These are phyloP conservation scores for Thamnidium elegans DNA, from an alignment of 192 early-diverging fungal genomes.

Conservation along the genomic window DNA sequence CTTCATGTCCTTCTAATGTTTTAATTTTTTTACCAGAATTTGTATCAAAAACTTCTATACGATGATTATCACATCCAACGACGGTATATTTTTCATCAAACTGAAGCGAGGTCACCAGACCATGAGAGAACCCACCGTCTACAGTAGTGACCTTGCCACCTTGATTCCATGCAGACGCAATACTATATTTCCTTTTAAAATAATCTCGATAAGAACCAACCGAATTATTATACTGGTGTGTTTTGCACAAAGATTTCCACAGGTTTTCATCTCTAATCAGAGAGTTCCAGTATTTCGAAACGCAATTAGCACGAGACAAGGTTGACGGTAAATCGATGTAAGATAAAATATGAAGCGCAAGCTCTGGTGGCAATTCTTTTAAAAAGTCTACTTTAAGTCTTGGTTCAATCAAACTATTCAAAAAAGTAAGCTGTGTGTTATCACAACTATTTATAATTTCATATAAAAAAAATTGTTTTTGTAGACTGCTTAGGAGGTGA, in stretches of 20 bases:
- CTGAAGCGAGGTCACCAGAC: slow-evolving; percentile 92
- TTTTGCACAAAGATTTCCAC: slow-evolving; percentile 39
- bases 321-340: slow-evolving; percentile 80
- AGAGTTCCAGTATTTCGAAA: slow-evolving; percentile 55
- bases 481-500: slow-evolving; percentile 30
- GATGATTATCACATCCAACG: slow-evolving; percentile 89
- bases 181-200: slow-evolving; percentile 53
- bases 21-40: slow-evolving; percentile 65
- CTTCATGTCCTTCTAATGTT: slow-evolving; percentile 81
- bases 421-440: slow-evolving; percentile 45
- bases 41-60: slow-evolving; percentile 91
- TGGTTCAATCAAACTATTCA: slow-evolving; percentile 50
- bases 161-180: slow-evolving; percentile 48
- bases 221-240: slow-evolving; percentile 28
- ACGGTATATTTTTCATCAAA: slow-evolving; percentile 93
- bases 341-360: slow-evolving; percentile 79
- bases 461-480: slow-evolving; percentile 41
- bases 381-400: slow-evolving; percentile 89
- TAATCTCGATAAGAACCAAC: slow-evolving; percentile 48
- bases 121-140: slow-evolving; percentile 23
- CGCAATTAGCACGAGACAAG: slow-evolving; percentile 70
- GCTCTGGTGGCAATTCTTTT: slow-evolving; percentile 68
- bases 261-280: slow-evolving; percentile 44
- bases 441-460: slow-evolving; percentile 47
- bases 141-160: slow-evolving; percentile 37